Conservation (phyloP, 305 asterid genomes). For the Caryopteris hybrid region DNA sequence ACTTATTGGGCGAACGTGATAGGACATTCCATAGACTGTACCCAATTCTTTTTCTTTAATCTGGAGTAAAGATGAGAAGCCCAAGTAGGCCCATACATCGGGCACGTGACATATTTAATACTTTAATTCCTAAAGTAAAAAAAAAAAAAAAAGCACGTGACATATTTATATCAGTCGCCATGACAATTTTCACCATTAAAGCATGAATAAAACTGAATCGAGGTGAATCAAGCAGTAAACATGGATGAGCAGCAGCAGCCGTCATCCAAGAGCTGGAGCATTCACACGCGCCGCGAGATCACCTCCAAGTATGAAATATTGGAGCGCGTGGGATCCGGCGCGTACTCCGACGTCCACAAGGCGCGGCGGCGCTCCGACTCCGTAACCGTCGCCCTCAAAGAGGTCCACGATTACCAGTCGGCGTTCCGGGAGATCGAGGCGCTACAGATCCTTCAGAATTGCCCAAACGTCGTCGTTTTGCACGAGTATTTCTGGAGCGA, state of each 20-base stretch:
- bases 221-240: neutral
- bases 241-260: slow-evolving; percentile 31
- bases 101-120: too few relatives aligned
- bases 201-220: neutral
- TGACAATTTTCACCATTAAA: neutral
- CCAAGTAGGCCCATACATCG: too few relatives aligned
- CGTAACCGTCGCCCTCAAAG: slow-evolving; percentile 73
- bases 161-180: neutral
- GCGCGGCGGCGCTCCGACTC: slow-evolving; percentile 80
- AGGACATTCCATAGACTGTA: too few relatives aligned
- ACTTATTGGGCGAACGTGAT: too few relatives aligned
- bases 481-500: slow-evolving; percentile 90
- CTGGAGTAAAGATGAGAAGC: too few relatives aligned
- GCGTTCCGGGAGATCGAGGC: slow-evolving; percentile 87
- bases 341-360: slow-evolving; percentile 87
- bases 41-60: too few relatives aligned
- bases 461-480: slow-evolving; percentile 67
- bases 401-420: slow-evolving; percentile 88
- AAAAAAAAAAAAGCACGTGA: neutral
- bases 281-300: slow-evolving; percentile 79
- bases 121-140: too few relatives aligned
- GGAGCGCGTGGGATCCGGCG: slow-evolving; percentile 88
- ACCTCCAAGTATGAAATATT: slow-evolving; percentile 64
- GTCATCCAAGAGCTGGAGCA: slow-evolving; percentile 94
- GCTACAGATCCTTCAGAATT: slow-evolving; percentile 56